Evolutionary conservation across 2,329 filamentous ascomycete genomes (phyloP).

Genomic region (Trichoderma koningii): DNA sequence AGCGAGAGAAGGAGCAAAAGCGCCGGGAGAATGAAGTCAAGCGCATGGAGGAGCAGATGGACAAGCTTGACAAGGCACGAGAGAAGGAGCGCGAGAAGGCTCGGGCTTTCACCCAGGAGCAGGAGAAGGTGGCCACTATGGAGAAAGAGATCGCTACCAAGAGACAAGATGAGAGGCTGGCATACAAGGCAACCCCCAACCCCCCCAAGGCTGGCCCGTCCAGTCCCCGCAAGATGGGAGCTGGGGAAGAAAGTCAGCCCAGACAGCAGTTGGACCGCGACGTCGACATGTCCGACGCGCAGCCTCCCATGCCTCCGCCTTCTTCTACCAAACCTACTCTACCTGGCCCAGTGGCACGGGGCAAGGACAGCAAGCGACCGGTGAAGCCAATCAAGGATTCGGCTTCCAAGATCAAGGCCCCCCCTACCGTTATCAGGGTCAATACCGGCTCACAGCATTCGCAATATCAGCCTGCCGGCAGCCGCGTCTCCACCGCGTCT

Average conservation of each 20-base stretch:
- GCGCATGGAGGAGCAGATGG: constrained; percentile 60
- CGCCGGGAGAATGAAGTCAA: constrained; percentile 66
- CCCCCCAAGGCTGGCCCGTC: constrained; percentile 48
- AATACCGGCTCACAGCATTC: constrained; percentile 65
- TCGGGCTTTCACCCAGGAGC: constrained; percentile 58
- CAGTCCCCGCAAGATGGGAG: constrained; percentile 52
- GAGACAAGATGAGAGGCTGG: constrained; percentile 53
- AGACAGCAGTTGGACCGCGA: constrained; percentile 45
- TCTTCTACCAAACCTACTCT: constrained; percentile 57
- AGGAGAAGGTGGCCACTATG: constrained; percentile 55
- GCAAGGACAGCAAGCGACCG: constrained; percentile 59
- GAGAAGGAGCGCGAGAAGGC: constrained; percentile 72
- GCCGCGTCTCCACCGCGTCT: constrained; percentile 57
- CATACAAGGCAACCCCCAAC: constrained; percentile 47
- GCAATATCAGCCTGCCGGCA: constrained; percentile 56
- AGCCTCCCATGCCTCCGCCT: constrained; percentile 60
- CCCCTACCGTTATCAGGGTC: constrained; percentile 70
- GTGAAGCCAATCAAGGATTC: constrained; percentile 64
- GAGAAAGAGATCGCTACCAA: constrained; percentile 56
- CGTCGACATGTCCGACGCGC: constrained; percentile 59
- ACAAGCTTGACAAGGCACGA: constrained; percentile 66
- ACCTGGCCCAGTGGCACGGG: constrained; percentile 51
- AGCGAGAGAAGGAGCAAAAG: constrained; percentile 66
- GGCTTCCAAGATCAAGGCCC: constrained; percentile 61
- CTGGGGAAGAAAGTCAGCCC: constrained; percentile 37